Base-by-base conservation (phyloP, 2,329 filamentous ascomycete species). In the Cercospora zeae-maydis region DNA sequence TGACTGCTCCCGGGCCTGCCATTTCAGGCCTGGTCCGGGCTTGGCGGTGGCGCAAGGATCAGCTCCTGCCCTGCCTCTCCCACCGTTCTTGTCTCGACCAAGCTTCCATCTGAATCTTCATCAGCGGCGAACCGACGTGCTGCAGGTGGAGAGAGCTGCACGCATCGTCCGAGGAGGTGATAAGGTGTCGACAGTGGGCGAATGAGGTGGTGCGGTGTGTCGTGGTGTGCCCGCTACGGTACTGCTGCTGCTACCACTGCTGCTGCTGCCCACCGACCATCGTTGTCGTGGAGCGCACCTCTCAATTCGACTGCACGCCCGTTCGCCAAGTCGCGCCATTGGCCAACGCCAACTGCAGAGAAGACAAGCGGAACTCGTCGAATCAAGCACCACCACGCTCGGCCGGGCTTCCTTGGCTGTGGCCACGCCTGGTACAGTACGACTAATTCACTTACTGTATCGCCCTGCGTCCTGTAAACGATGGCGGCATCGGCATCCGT, bases 1-100 rank as follows among this genome's bases (percentile, higher is more conserved):
- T 36, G 33, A 47, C 45, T 36, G 58, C 49, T 58, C 51, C 39
- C 51, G 42, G 42, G 47, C 63, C 63, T 64, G 58, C 63, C 59
- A 13, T 2, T 37, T 52, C n/a, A 13, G 55, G 63, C 58, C 58
- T 58, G 55, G 59, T 37, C 33, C 37, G 30, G 54, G 54, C 47
- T 62, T 55, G 53, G 36, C 30, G 9, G 36, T 51, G 51, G 11
- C 57, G 54, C 34, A 21, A 45, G 42, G 61, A 63, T 63, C 61
- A 45, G 57, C 61, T 47, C 21, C 34, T 30, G 60, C 53, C 54
- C 8, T 10, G 45, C 11, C 53, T 34, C 55, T 21, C 30, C 55
- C 37, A 19, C 19, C 36, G 42, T 45, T 36, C 16, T 36, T 31
- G 55, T 36, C 37, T 16, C 19, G 11, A 53, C 55, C 61, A 63